These are phyloP conservation scores for Trichophyton rubrum DNA, from an alignment of 2,329 filamentous ascomycete genomes.

Conservation along the genomic window DNA sequence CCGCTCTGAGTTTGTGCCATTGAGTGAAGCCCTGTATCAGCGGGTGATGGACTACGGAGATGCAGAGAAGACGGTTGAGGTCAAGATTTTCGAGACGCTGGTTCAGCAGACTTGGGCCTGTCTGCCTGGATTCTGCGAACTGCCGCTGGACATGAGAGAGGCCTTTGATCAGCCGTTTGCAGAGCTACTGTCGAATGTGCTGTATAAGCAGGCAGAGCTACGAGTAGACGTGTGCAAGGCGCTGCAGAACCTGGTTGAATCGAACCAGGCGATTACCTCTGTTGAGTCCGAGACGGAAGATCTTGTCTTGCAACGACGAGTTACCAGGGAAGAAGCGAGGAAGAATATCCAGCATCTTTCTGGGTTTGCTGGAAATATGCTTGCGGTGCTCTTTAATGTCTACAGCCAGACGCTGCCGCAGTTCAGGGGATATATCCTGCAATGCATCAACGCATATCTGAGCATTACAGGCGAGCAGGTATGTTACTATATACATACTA, in stretches of 20 bases:
- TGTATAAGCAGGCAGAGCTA: conserved; percentile 84
- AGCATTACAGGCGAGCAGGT: conserved; percentile 64
- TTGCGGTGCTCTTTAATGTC: conserved; percentile 97
- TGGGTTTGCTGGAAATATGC: conserved; percentile 69
- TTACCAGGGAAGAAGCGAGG: conserved; percentile 61
- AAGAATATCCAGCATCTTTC: conserved; percentile 75
- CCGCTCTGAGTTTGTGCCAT: conserved; percentile 68
- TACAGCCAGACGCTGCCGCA: conserved; percentile 94
- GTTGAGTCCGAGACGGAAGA: conserved; percentile 58
- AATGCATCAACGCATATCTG: conserved; percentile 88
- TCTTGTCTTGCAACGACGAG: conserved; percentile 62
- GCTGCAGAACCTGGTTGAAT: conserved; percentile 78
- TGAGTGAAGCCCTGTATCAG: conserved; percentile 85
- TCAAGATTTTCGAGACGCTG: conserved; percentile 95
- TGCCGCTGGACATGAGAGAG: conserved; percentile 64
- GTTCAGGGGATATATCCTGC: conserved; percentile 76
- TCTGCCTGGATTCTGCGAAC: conserved; percentile 85
- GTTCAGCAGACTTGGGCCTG: conserved; percentile 93
- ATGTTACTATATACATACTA: conserved; percentile 18
- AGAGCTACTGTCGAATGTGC: conserved; percentile 76
- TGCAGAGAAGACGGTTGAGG: conserved; percentile 81
- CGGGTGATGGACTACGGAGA: conserved; percentile 69
- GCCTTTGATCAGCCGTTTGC: conserved; percentile 82
- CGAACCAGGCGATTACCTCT: conserved; percentile 67
- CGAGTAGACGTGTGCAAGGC: conserved; percentile 77